A percentile compares a stretch with the other conserved stretches of the same genome.
phyloP scores from a whole-genome alignment of 371 early-diverging fungal species.

The Globomyces sp. region DNA sequence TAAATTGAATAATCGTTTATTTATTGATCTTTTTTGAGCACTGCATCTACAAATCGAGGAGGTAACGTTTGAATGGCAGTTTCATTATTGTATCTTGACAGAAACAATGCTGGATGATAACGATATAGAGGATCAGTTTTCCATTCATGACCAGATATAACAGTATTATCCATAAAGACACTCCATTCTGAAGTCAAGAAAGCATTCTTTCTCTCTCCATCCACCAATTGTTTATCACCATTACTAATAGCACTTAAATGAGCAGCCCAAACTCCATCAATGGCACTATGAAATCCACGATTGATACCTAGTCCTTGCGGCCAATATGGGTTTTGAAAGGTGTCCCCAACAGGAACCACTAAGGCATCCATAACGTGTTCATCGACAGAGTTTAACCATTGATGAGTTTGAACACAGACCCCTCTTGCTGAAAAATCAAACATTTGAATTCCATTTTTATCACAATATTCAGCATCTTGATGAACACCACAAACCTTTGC shows the following conservation, averaged over 20 bases:
- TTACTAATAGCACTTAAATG: constrained; percentile 15
- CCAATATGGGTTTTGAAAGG: constrained; percentile 47
- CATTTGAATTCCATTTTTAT: constrained; percentile 39
- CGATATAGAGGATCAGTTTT: neutral
- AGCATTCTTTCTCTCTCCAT: constrained; percentile 22
- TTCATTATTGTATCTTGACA: no score
- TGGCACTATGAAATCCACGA: constrained; percentile 38
- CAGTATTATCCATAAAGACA: neutral
- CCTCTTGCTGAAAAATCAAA: constrained; percentile 43
- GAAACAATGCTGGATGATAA: no score
- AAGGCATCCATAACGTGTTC: constrained; percentile 10
- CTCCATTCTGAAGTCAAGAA: constrained; percentile 2
- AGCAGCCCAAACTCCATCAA: constrained; percentile 35
- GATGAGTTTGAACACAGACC: constrained; percentile 23
- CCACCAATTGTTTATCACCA: neutral
- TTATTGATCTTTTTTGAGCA: no score
- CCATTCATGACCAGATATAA: neutral
- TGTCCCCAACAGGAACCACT: constrained; percentile 42
- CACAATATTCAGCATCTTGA: constrained; percentile 20
- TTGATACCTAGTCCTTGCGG: constrained; percentile 49
- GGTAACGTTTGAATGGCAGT: no score
- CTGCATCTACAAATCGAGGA: no score
- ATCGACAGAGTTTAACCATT: neutral
- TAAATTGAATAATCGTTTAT: no score
- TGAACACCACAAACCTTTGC: constrained; percentile 32